Conservation (phyloP, 2,329 filamentous ascomycete genomes). For the Sarocladium strictum region DNA sequence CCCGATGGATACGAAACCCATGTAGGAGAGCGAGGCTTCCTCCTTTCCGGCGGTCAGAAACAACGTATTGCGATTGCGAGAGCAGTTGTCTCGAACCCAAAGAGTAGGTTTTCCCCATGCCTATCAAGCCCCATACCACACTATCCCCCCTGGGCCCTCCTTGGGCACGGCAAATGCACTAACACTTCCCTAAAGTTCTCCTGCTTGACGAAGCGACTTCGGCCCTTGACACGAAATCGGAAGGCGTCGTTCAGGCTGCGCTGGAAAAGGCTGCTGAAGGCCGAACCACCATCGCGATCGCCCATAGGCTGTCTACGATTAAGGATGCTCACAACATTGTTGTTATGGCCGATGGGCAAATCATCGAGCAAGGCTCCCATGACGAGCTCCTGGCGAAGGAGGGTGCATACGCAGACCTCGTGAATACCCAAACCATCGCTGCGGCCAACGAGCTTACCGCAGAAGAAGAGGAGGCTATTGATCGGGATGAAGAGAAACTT, state of each 20-base stretch:
- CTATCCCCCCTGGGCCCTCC: no score
- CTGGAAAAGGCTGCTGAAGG: constrained; percentile 80
- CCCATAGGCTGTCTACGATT: constrained; percentile 91
- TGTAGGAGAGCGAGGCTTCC: constrained; percentile 90
- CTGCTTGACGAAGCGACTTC: constrained; percentile 94
- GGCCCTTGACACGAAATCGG: constrained; percentile 87
- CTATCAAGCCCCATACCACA: no score
- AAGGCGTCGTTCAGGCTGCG: constrained; percentile 89
- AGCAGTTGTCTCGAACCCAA: constrained; percentile 85
- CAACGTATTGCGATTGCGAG: constrained; percentile 93
- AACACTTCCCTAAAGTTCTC: constrained; percentile 50
- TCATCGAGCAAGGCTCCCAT: constrained; percentile 89
- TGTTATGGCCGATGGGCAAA: constrained; percentile 79
- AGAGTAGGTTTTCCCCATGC: constrained; percentile 40
- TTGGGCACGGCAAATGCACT: no score
- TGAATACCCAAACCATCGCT: constrained; percentile 80
- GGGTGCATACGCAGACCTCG: constrained; percentile 76
- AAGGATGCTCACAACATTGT: constrained; percentile 93
- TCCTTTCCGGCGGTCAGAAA: constrained; percentile 92
- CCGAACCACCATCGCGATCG: constrained; percentile 92
- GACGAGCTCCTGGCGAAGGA: constrained; percentile 62
- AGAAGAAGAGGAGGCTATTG: constrained; percentile 45
- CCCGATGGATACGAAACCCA: constrained; percentile 90
- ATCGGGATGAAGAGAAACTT: constrained; percentile 44
- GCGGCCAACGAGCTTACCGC: constrained; percentile 47